These are phyloP conservation scores for Fagopyrum homotropicum DNA, from an alignment of 148 eudicot species.

Conservation along the genomic window DNA sequence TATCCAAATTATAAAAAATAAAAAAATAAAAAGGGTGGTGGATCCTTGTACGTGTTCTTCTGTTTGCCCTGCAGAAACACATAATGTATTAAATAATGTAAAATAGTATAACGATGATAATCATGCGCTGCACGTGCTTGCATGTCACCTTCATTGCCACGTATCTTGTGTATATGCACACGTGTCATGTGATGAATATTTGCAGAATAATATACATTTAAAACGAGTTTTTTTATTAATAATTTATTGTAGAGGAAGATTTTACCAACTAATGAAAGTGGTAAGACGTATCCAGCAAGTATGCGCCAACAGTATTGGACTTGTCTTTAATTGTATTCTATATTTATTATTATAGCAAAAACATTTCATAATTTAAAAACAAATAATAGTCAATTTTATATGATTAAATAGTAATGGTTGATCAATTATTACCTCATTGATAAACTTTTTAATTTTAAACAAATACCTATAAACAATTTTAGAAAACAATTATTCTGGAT, in stretches of 20 bases:
- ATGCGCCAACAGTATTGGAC: conserved; percentile 4
- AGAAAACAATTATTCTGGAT: no score
- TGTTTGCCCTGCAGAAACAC: conserved; percentile 9
- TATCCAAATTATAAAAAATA: no score
- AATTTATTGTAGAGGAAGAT: not conserved
- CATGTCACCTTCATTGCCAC: conserved; percentile 11
- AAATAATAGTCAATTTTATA: no score
- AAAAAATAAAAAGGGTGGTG: not conserved
- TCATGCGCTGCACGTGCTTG: conserved; percentile 16
- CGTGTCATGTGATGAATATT: conserved; percentile 2
- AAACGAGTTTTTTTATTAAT: not conserved
- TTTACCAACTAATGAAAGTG: not conserved
- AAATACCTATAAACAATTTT: no score
- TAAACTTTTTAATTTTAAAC: no score
- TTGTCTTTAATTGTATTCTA: not conserved
- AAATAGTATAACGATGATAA: not conserved
- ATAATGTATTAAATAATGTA: not conserved
- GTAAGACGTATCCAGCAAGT: not conserved
- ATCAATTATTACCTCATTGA: no score
- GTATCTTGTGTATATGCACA: not conserved
- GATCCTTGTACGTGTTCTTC: conserved; percentile 3
- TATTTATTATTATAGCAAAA: no score
- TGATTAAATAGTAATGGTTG: no score
- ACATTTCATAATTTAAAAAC: no score
- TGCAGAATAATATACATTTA: not conserved